Evolutionary conservation across 768 basidiomycete genomes (phyloP).

Genomic region (Suillus americanus): DNA sequence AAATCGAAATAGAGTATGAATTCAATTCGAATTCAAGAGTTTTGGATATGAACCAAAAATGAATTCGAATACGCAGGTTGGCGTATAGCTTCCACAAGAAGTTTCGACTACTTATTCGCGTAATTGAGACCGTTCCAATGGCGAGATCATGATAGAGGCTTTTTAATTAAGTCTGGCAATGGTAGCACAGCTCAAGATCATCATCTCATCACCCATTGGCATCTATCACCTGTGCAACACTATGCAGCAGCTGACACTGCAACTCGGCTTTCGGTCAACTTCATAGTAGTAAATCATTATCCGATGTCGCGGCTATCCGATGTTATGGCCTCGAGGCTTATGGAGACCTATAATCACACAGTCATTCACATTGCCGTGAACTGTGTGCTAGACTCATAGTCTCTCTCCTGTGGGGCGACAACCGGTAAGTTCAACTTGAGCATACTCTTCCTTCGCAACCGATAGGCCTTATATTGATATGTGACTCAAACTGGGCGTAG

Average conservation of each 20-base stretch:
- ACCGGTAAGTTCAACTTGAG: not conserved
- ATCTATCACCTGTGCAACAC: not conserved
- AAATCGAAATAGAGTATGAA: constrained; percentile 5
- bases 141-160: not conserved
- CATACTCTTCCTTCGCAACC: not conserved
- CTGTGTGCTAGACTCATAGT: not conserved
- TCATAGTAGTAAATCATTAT: not conserved
- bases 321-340: constrained; percentile 7
- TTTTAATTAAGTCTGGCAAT: not conserved
- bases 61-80: not conserved
- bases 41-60: constrained; percentile 5
- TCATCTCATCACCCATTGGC: not conserved
- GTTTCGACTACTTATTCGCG: not conserved
- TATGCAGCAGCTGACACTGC: not conserved
- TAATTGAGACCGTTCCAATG: not conserved
- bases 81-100: not conserved
- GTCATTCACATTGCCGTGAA: not conserved
- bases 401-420: too few species aligned
- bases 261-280: not conserved
- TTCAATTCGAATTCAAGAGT: not conserved
- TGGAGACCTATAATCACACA: not conserved
- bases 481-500: not conserved
- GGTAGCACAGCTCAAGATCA: not conserved
- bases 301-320: constrained; percentile 4
- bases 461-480: not conserved